Evolutionary conservation across 2,329 filamentous ascomycete genomes (phyloP).

Genomic region (Coniochaeta prunicola): DNA sequence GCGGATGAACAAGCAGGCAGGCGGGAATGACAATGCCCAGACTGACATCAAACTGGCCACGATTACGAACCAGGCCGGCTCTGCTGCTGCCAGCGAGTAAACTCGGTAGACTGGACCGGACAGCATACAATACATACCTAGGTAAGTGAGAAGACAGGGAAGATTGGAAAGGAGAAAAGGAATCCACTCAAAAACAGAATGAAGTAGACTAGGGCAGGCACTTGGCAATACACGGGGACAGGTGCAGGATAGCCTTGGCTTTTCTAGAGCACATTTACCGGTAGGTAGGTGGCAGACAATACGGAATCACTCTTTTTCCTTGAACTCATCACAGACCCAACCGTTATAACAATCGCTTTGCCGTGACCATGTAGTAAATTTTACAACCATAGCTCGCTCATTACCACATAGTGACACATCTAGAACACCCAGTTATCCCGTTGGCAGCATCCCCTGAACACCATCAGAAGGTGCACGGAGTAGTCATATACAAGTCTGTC

Average conservation of each 20-base stretch:
- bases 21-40: not conserved
- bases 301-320: not conserved
- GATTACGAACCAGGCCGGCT: not conserved
- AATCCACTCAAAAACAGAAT: too few species aligned
- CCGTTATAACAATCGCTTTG: not conserved
- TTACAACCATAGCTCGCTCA: not conserved
- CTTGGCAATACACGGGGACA: not conserved
- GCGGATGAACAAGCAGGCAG: not conserved
- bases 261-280: not conserved
- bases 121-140: not conserved
- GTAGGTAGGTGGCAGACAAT: not conserved
- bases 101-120: too few species aligned
- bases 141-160: not conserved
- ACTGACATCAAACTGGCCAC: not conserved
- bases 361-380: not conserved
- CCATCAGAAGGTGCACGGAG: not conserved
- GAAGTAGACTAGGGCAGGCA: not conserved
- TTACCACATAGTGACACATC: not conserved
- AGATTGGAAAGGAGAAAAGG: not conserved
- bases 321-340: not conserved
- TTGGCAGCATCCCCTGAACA: not conserved
- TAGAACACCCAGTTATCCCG: not conserved
- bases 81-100: too few species aligned
- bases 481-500: not conserved
- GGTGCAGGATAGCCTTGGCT: not conserved